Conservation (phyloP, 2,329 filamentous ascomycete species). For the Colletotrichum truncatum region DNA sequence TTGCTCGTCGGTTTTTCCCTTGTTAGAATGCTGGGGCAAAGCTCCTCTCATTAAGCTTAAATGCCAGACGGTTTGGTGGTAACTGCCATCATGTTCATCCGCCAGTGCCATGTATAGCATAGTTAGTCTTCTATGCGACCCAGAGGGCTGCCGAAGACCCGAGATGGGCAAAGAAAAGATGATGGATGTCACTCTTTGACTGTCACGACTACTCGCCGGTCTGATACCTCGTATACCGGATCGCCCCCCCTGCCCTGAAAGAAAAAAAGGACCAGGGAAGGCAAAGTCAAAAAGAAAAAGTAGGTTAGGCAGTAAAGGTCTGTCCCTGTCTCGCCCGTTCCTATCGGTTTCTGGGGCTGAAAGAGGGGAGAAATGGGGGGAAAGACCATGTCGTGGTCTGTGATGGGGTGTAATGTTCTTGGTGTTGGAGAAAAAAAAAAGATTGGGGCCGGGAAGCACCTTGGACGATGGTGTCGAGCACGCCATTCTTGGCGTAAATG, state of each 20-base stretch:
- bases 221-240: too few relatives aligned
- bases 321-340: neutral
- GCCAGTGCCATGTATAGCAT: constrained; percentile 16
- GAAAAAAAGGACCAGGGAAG: neutral
- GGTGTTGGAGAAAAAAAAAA: constrained; percentile 1
- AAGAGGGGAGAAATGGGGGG: neutral
- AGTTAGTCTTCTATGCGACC: neutral
- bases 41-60: constrained; percentile 27
- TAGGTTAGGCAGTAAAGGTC: neutral
- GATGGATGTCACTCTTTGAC: constrained; percentile 1
- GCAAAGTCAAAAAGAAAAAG: neutral
- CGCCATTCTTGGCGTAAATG: constrained; percentile 30
- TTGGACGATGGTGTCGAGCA: constrained; percentile 30
- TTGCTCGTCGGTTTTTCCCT: neutral
- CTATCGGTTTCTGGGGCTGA: neutral
- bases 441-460: constrained; percentile 22
- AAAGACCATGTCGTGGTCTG: neutral
- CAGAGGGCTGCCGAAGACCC: constrained; percentile 25
- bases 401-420: neutral
- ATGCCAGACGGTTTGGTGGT: constrained; percentile 3
- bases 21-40: neutral
- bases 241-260: neutral
- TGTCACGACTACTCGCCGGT: too few relatives aligned
- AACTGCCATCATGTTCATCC: constrained; percentile 3
- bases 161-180: constrained; percentile 4